Evolutionary conservation across 1,139 yeast species (phyloP).

Genomic region (Kurtzmaniella natalensis): DNA sequence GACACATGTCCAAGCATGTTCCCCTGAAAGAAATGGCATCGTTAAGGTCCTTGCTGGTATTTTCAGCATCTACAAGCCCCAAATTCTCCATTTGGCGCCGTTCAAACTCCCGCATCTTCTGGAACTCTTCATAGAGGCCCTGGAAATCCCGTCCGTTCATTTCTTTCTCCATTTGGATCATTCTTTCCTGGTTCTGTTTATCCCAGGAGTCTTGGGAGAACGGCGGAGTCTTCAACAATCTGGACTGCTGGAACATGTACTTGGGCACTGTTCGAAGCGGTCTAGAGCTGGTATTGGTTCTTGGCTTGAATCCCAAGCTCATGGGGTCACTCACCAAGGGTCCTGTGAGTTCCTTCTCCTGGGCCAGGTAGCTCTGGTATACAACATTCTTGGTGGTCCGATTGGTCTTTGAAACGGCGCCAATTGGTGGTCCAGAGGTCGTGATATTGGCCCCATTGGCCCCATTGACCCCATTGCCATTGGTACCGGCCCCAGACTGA

Average conservation of each 20-base stretch:
- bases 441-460: too few species aligned
- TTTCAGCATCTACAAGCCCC: conserved; percentile 87
- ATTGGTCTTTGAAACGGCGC: too few species aligned
- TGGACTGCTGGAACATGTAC: conserved; percentile 33
- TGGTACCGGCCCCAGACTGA: background rate
- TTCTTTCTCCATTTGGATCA: conserved; percentile 32
- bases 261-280: conserved; percentile 32
- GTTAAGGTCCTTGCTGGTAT: conserved; percentile 70
- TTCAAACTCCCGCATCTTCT: conserved; percentile 72
- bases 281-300: conserved; percentile 2
- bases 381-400: too few species aligned
- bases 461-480: too few species aligned
- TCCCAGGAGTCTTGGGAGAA: conserved; percentile 40
- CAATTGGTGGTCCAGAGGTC: too few species aligned
- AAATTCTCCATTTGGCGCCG: conserved; percentile 73
- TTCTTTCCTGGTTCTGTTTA: conserved; percentile 33
- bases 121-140: conserved; percentile 51
- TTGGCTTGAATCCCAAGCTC: conserved; percentile 25
- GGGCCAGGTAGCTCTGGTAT: conserved; percentile 18
- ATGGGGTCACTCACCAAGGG: conserved; percentile 24
- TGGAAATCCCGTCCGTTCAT: conserved; percentile 35
- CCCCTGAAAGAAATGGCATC: conserved; percentile 90
- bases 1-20: conserved; percentile 92
- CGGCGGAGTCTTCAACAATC: conserved; percentile 31
- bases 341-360: conserved; percentile 26